Evolutionary conservation across 495 filamentous ascomycete species (phyloP).

Genomic region (Daldinia childiae): DNA sequence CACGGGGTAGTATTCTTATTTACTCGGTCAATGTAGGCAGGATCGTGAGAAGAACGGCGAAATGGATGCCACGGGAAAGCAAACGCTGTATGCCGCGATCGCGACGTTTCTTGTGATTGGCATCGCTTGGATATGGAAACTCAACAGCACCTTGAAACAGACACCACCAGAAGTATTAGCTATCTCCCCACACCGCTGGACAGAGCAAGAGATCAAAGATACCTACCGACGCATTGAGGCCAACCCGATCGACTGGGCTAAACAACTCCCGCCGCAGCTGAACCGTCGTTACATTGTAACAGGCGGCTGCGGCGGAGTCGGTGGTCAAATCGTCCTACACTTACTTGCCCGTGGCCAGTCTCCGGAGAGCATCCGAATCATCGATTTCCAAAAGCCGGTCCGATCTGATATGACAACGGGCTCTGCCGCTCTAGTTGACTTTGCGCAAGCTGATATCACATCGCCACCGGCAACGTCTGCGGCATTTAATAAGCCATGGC

Average conservation of each 20-base stretch:
- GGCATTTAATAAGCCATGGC: slow-evolving; percentile 64
- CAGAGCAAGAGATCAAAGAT: slow-evolving; percentile 56
- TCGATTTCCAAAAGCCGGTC: slow-evolving; percentile 60
- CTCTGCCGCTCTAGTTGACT: slow-evolving; percentile 54
- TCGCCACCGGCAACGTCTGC: slow-evolving; percentile 55
- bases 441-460: slow-evolving; percentile 63
- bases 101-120: slow-evolving; percentile 43
- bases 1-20: background rate
- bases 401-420: slow-evolving; percentile 50
- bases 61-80: slow-evolving; percentile 34
- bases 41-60: background rate
- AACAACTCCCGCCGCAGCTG: slow-evolving; percentile 62
- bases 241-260: slow-evolving; percentile 57
- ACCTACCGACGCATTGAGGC: slow-evolving; percentile 59
- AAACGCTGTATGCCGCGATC: slow-evolving; percentile 15
- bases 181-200: slow-evolving; percentile 63
- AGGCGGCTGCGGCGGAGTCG: slow-evolving; percentile 68
- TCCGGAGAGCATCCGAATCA: slow-evolving; percentile 62
- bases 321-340: slow-evolving; percentile 64
- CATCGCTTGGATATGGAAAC: slow-evolving; percentile 58
- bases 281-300: slow-evolving; percentile 66
- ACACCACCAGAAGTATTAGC: slow-evolving; percentile 58
- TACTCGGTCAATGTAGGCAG: background rate
- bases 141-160: slow-evolving; percentile 60
- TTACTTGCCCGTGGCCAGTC: slow-evolving; percentile 64